Conservation (phyloP, 179 eudicot genomes). For the Corrigiola litoralis region DNA sequence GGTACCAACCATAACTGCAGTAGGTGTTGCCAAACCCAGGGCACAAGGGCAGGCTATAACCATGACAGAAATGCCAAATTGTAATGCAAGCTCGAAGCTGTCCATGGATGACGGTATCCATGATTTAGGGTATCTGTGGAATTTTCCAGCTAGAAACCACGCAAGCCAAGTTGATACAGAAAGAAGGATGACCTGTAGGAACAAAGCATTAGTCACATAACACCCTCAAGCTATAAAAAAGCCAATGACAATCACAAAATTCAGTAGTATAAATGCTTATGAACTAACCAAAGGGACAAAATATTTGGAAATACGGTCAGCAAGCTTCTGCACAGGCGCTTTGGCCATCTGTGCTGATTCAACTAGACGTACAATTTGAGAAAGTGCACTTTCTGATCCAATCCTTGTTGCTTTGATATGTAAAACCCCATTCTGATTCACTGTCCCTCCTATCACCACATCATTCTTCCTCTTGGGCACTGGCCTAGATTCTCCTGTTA, state of each 20-base stretch:
- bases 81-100: constrained; percentile 86
- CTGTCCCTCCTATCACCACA: constrained; percentile 83
- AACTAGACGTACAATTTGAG: constrained; percentile 85
- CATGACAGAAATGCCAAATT: constrained; percentile 94
- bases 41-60: constrained; percentile 99
- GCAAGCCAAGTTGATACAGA: constrained; percentile 75
- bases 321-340: constrained; percentile 92
- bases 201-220: background rate
- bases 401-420: constrained; percentile 70
- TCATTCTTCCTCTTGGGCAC: constrained; percentile 76
- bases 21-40: constrained; percentile 93
- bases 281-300: constrained; percentile 83
- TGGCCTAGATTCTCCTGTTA: constrained; percentile 86
- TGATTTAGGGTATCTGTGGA: constrained; percentile 53
- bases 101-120: constrained; percentile 96
- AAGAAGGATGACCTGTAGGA: constrained; percentile 61
- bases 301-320: constrained; percentile 74
- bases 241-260: too few species aligned
- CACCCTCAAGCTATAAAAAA: background rate
- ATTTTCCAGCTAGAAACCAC: constrained; percentile 83
- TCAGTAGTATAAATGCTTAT: background rate
- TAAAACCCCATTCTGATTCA: constrained; percentile 79
- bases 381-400: constrained; percentile 91
- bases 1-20: constrained; percentile 99
- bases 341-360: constrained; percentile 98